Conservation (phyloP, 2,329 filamentous ascomycete species). For the Trichoderma sp. region DNA sequence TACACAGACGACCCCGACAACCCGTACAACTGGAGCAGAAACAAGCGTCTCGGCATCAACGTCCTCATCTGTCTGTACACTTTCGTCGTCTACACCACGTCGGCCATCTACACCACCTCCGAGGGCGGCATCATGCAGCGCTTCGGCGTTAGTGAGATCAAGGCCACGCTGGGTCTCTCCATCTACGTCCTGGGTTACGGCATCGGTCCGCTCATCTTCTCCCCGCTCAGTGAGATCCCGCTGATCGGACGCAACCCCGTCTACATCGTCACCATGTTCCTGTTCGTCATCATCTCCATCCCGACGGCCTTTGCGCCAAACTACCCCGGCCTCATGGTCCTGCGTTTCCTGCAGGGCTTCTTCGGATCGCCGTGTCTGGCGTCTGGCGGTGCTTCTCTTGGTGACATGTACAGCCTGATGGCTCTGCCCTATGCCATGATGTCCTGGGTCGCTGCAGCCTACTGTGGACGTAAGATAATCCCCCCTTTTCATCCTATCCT, state of each 20-base stretch:
- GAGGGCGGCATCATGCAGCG: slow-evolving; percentile 46
- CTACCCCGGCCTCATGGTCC: slow-evolving; percentile 61
- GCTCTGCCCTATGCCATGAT: slow-evolving; percentile 57
- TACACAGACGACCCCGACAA: slow-evolving; percentile 54
- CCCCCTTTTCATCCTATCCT: not conserved
- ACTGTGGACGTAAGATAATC: slow-evolving; percentile 41
- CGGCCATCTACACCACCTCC: slow-evolving; percentile 47
- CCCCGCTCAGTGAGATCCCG: slow-evolving; percentile 65
- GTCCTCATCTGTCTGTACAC: slow-evolving; percentile 55
- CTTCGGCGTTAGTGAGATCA: slow-evolving; percentile 51
- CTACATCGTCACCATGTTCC: slow-evolving; percentile 64
- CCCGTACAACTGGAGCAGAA: slow-evolving; percentile 53
- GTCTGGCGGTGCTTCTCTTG: slow-evolving; percentile 51
- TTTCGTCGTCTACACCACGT: slow-evolving; percentile 55
- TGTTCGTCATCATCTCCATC: slow-evolving; percentile 66
- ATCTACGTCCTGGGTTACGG: slow-evolving; percentile 65
- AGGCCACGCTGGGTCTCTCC: slow-evolving; percentile 56
- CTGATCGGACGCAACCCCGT: slow-evolving; percentile 64
- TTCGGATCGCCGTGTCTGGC: slow-evolving; percentile 65
- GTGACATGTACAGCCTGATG: slow-evolving; percentile 53
- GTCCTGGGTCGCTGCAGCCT: slow-evolving; percentile 55
- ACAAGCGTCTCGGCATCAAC: slow-evolving; percentile 41
- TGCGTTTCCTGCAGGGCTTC: slow-evolving; percentile 64
- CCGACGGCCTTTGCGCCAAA: slow-evolving; percentile 62
- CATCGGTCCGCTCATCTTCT: slow-evolving; percentile 62